These are phyloP conservation scores for Aspergillus tamarii DNA, from an alignment of 2,329 filamentous ascomycete species.

Conservation along the genomic window DNA sequence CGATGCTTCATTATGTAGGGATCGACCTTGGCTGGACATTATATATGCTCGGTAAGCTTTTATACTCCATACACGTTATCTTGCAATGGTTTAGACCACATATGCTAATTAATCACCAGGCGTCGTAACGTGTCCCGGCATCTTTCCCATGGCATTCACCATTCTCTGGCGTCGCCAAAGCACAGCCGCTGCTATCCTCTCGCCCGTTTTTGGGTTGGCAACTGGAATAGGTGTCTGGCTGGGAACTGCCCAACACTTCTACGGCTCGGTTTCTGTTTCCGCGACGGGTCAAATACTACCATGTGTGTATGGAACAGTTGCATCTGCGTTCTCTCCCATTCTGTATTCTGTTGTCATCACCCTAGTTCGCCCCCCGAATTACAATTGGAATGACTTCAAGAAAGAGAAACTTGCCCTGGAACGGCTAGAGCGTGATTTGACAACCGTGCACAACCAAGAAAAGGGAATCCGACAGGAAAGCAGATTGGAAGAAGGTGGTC, in stretches of 20 bases:
- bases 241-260: slow-evolving; percentile 49
- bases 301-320: slow-evolving; percentile 58
- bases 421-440: slow-evolving; percentile 29
- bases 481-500: slow-evolving; percentile 10
- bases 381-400: slow-evolving; percentile 45
- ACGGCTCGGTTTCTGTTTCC: slow-evolving; percentile 52
- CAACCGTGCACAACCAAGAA: slow-evolving; percentile 17
- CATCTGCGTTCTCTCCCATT: slow-evolving; percentile 57
- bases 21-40: slow-evolving; percentile 59
- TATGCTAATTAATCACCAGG: slow-evolving; percentile 29
- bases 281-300: slow-evolving; percentile 55
- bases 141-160: slow-evolving; percentile 58
- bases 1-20: slow-evolving; percentile 57
- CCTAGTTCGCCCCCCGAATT: slow-evolving; percentile 47
- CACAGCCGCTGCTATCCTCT: slow-evolving; percentile 53
- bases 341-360: slow-evolving; percentile 55
- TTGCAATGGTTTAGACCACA: too few relatives aligned
- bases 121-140: slow-evolving; percentile 57
- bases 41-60: slow-evolving; percentile 51
- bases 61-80: accelerated
- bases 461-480: neutral
- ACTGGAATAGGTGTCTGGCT: slow-evolving; percentile 60
- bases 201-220: slow-evolving; percentile 54
- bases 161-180: slow-evolving; percentile 58
- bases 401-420: slow-evolving; percentile 35